Evolutionary conservation across 2,329 filamentous ascomycete genomes (phyloP).

Genomic region (Hansfordia pulvinata): DNA sequence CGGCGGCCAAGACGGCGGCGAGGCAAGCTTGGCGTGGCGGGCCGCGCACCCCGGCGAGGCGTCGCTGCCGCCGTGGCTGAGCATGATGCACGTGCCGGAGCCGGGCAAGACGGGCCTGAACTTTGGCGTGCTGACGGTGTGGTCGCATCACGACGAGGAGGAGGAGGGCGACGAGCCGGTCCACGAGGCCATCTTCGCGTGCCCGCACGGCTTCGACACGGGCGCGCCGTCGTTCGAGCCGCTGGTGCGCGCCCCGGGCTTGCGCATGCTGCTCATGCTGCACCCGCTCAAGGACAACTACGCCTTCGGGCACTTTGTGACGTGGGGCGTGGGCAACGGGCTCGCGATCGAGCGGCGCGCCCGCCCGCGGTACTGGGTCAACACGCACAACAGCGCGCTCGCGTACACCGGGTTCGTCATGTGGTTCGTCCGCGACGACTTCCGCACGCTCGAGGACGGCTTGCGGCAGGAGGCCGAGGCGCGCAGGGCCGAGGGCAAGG

Average conservation of each 20-base stretch:
- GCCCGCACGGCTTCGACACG: constrained; percentile 4
- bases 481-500: not conserved
- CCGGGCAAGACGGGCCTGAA: constrained; percentile 1
- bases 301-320: not conserved
- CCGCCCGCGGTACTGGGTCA: constrained; percentile 5
- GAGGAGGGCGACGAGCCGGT: no score
- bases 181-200: constrained; percentile 5
- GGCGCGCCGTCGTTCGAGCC: constrained; percentile 1
- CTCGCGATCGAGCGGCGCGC: constrained; percentile 4
- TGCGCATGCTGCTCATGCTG: constrained; percentile 5
- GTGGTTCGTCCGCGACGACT: not conserved
- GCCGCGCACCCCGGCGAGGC: constrained; percentile 3
- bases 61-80: constrained; percentile 5
- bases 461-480: constrained; percentile 1
- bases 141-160: constrained; percentile 2
- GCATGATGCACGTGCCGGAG: constrained; percentile 3
- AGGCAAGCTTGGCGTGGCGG: constrained; percentile 2
- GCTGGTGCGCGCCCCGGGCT: constrained; percentile 2
- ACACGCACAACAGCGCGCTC: constrained; percentile 1
- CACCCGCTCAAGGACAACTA: constrained; percentile 6
- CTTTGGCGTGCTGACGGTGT: constrained; percentile 2
- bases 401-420: constrained; percentile 2
- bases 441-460: constrained; percentile 1
- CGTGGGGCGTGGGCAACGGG: constrained; percentile 1
- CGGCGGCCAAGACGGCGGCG: no score